Conservation (phyloP, 345 rosid species). For the Lepidium africanum region DNA sequence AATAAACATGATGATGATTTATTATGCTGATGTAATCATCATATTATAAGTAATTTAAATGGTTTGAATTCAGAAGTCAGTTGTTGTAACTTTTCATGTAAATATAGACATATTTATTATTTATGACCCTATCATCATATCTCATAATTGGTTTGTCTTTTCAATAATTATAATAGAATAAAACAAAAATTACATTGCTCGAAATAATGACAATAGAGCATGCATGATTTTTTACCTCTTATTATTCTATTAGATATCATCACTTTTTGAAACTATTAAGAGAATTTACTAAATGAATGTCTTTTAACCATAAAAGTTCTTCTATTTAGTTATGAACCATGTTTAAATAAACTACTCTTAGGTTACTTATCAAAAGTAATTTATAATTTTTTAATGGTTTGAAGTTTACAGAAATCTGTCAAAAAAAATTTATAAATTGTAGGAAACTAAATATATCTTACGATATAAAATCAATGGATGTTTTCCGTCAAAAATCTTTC, state of each 20-base stretch:
- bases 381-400: too few relatives aligned
- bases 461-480: too few relatives aligned
- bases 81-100: slow-evolving; percentile 11
- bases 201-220: slow-evolving; percentile 22
- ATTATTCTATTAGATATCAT: background rate
- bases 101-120: slow-evolving; percentile 20
- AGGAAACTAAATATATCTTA: too few relatives aligned
- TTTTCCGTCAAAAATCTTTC: too few relatives aligned
- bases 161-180: slow-evolving; percentile 11
- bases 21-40: slow-evolving; percentile 3
- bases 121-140: slow-evolving; percentile 30
- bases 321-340: background rate
- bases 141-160: slow-evolving; percentile 46
- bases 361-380: too few relatives aligned
- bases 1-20: background rate
- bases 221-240: background rate
- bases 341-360: background rate
- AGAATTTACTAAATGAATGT: too few relatives aligned
- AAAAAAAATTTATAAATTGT: too few relatives aligned
- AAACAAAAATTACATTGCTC: slow-evolving; percentile 20
- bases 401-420: too few relatives aligned
- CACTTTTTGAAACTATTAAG: background rate
- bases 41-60: background rate
- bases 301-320: background rate
- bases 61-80: background rate